phyloP scores from a whole-genome alignment of 2,329 filamentous ascomycete genomes.

The Aspergillus sp. region DNA sequence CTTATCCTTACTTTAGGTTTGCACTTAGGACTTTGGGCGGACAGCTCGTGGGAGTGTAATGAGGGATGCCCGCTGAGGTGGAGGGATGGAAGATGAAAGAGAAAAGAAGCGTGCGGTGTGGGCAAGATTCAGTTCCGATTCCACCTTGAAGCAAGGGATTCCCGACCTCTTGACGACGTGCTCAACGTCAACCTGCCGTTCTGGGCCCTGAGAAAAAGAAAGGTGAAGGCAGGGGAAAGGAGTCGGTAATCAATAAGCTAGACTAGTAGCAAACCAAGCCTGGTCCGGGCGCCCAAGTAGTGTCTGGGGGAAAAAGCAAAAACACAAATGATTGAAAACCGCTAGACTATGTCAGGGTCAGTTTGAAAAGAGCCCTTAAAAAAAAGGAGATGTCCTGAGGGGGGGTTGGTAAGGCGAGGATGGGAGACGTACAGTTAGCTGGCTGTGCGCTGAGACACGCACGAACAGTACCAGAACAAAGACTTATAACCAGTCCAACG shows the following conservation, averaged over 20 bases:
- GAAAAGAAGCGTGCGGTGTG: constrained; percentile 1
- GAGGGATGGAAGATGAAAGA: background rate
- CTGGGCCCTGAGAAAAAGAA: constrained; percentile 7
- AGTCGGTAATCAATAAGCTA: constrained; percentile 11
- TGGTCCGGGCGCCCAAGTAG: constrained; percentile 4
- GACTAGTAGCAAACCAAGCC: constrained; percentile 9
- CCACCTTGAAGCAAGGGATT: constrained; percentile 17
- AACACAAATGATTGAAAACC: background rate
- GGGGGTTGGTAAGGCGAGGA: background rate
- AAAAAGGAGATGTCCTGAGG: background rate
- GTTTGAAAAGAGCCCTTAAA: background rate
- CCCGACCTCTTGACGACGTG: constrained; percentile 11
- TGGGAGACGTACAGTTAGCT: background rate
- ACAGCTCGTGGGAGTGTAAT: background rate
- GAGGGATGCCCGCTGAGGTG: background rate
- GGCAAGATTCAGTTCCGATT: constrained; percentile 8
- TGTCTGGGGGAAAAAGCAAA: constrained; percentile 1
- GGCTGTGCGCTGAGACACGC: background rate
- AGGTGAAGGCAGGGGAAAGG: constrained; percentile 2
- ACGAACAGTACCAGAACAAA: background rate
- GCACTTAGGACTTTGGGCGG: background rate
- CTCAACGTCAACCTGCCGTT: constrained; percentile 12
- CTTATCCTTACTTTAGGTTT: background rate
- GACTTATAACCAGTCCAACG: background rate
- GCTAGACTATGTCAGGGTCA: background rate